These are phyloP conservation scores for Encephalitozoon cuniculi DNA, from an alignment of 371 early-diverging fungal genomes.

Conservation along the genomic window DNA sequence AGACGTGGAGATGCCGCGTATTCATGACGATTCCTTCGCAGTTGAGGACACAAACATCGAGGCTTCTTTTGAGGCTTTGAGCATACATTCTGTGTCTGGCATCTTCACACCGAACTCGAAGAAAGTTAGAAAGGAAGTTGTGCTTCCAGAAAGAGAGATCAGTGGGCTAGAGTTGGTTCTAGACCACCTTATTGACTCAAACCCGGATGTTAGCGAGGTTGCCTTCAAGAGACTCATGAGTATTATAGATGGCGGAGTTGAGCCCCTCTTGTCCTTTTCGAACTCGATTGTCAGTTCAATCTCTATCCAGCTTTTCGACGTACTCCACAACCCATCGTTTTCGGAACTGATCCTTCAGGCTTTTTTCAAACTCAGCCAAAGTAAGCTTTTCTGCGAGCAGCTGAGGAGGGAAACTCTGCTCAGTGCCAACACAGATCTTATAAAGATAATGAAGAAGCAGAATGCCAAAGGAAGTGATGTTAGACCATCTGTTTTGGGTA, in stretches of 20 bases:
- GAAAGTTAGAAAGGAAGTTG: constrained; percentile 11
- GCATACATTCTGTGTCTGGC: neutral
- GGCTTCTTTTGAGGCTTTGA: constrained; percentile 17
- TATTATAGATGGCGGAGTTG: constrained; percentile 8
- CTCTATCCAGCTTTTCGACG: constrained; percentile 40
- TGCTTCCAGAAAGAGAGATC: constrained; percentile 8
- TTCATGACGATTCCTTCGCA: constrained; percentile 6
- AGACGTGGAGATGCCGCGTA: neutral
- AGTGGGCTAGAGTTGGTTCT: constrained; percentile 28
- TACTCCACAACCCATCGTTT: neutral
- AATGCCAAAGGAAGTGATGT: neutral
- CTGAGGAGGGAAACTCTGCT: constrained; percentile 41
- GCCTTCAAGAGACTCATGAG: constrained; percentile 25
- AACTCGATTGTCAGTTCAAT: constrained; percentile 44
- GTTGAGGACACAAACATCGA: neutral
- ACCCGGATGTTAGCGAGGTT: constrained; percentile 9
- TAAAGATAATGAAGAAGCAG: constrained; percentile 25
- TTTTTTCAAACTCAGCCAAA: constrained; percentile 33
- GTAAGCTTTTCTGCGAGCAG: constrained; percentile 11
- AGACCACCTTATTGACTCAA: constrained; percentile 17
- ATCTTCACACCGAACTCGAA: constrained; percentile 3
- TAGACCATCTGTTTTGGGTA: no score
- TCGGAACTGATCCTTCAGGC: constrained; percentile 3
- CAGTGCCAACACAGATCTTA: constrained; percentile 19
- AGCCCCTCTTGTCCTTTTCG: constrained; percentile 8